Percentiles rank a stretch among this genome's conserved stretches.
These are phyloP conservation scores for Xylariaceae sp. DNA, from an alignment of 2,329 filamentous ascomycete genomes.

Conservation along the genomic window DNA sequence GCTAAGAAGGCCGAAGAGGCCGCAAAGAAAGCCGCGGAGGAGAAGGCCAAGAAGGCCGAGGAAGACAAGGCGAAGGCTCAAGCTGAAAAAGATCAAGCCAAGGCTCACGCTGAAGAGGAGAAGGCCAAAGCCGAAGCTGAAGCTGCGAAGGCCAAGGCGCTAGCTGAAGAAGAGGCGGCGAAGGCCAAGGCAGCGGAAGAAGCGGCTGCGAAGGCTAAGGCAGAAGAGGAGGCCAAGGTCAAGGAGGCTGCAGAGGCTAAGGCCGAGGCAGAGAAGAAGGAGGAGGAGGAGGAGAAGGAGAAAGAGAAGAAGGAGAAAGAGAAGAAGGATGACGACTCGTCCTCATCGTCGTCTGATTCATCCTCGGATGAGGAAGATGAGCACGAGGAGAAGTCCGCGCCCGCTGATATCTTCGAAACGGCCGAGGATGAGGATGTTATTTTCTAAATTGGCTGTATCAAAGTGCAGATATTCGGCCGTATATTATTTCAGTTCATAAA, in stretches of 20 bases:
- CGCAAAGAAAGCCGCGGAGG: neutral
- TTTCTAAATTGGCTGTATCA: constrained; percentile 48
- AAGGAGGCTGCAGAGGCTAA: neutral
- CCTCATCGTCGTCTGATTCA: too few species aligned
- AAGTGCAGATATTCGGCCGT: neutral
- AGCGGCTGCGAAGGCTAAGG: neutral
- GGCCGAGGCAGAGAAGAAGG: neutral
- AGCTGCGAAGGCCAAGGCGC: neutral
- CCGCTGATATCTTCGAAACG: constrained; percentile 65
- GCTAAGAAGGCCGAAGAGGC: neutral
- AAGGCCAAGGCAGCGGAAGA: neutral
- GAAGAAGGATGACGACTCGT: too few species aligned
- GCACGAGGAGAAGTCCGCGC: constrained; percentile 39
- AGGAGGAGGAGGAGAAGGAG: neutral
- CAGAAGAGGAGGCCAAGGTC: neutral
- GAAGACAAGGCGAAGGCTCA: neutral
- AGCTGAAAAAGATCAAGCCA: neutral
- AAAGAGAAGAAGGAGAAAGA: neutral
- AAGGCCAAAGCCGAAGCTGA: neutral
- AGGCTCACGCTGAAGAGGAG: neutral
- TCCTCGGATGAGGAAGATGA: constrained; percentile 2
- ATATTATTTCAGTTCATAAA: constrained; percentile 17
- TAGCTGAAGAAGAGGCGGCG: neutral
- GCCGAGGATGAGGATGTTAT: constrained; percentile 82
- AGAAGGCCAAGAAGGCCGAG: neutral